phyloP scores from a whole-genome alignment of 371 early-diverging fungal genomes.

The Quaeritorhiza haematococci region DNA sequence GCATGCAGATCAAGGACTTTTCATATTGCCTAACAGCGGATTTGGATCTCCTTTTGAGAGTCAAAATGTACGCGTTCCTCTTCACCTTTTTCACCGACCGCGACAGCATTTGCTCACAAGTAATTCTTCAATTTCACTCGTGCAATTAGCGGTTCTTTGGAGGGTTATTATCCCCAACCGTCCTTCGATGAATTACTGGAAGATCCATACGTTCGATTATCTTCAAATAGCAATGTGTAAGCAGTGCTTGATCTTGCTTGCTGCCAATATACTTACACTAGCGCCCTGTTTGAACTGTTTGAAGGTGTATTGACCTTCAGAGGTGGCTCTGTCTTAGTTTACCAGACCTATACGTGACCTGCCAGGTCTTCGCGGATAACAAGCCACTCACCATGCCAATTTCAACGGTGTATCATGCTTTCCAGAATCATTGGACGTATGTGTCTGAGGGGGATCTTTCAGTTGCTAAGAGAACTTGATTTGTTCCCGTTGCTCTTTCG shows the following conservation, averaged over 20 bases:
- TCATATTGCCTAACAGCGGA: conserved; percentile 68
- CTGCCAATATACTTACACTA: neutral
- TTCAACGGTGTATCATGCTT: conserved; percentile 44
- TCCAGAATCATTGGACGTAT: conserved; percentile 30
- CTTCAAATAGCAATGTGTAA: neutral
- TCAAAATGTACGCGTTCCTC: conserved; percentile 54
- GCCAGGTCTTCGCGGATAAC: conserved; percentile 73
- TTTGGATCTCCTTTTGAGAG: conserved; percentile 53
- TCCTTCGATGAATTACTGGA: conserved; percentile 17
- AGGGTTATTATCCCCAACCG: conserved; percentile 18
- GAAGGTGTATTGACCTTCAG: conserved; percentile 3
- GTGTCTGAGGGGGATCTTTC: neutral
- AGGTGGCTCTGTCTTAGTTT: neutral
- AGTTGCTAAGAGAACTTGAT: too few relatives aligned
- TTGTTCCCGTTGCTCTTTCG: too few relatives aligned
- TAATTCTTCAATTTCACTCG: conserved; percentile 7
- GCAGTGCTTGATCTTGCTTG: neutral
- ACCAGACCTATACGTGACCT: conserved; percentile 61
- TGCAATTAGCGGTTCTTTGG: conserved; percentile 16
- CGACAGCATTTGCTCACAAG: neutral
- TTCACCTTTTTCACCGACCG: neutral
- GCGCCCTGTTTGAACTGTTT: neutral
- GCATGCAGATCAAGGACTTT: conserved; percentile 59
- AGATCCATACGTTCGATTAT: conserved; percentile 26
- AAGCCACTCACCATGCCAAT: conserved; percentile 68